Percentiles rank a stretch among this genome's conserved stretches.
phyloP scores from a whole-genome alignment of 495 filamentous ascomycete species.

The Penicillium dipodomyicola region DNA sequence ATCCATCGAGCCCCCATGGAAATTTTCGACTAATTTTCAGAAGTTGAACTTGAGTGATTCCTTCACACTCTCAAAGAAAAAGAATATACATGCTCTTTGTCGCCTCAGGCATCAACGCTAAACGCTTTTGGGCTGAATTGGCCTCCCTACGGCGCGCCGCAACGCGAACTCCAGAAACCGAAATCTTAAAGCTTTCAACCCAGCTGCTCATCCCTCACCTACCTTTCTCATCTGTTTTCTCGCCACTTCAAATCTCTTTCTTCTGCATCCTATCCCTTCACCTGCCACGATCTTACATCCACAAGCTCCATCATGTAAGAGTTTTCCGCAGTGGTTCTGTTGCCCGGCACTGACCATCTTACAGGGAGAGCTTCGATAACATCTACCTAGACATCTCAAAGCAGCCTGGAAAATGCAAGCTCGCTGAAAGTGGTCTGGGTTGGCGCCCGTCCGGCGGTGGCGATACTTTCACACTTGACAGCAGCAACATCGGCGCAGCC shows the following conservation, averaged over 20 bases:
- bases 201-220: slow-evolving; percentile 8
- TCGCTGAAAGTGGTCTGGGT: slow-evolving; percentile 87
- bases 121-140: slow-evolving; percentile 26
- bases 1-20: too few species aligned
- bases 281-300: background rate
- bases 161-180: slow-evolving; percentile 38
- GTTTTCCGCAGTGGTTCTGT: slow-evolving; percentile 4
- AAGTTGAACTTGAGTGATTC: background rate
- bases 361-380: slow-evolving; percentile 89
- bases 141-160: slow-evolving; percentile 31
- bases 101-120: slow-evolving; percentile 26
- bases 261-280: background rate
- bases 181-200: slow-evolving; percentile 29
- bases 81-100: background rate
- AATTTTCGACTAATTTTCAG: background rate
- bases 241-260: background rate
- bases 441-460: slow-evolving; percentile 88
- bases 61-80: too few species aligned
- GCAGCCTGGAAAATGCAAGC: slow-evolving; percentile 83
- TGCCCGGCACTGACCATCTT: slow-evolving; percentile 26
- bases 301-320: slow-evolving; percentile 43
- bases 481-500: slow-evolving; percentile 72
- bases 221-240: slow-evolving; percentile 6
- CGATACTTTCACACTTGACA: slow-evolving; percentile 88
- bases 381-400: slow-evolving; percentile 94